A percentile compares a stretch with the other conserved stretches of the same genome.
Conservation (phyloP, 768 basidiomycete species). For the Calvatia gigantea region DNA sequence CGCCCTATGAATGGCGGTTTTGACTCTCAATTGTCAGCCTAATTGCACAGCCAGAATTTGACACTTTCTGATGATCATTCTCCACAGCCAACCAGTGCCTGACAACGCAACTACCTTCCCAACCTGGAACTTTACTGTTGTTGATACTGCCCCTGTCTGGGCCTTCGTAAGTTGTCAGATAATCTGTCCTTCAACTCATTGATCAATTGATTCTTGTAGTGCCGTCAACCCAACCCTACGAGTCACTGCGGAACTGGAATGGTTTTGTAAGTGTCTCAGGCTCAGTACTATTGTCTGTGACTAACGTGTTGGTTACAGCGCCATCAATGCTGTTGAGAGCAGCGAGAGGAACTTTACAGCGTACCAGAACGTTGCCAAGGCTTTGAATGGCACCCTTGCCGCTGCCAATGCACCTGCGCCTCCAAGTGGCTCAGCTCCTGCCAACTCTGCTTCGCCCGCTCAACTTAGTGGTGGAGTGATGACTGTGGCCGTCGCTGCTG, state of each 20-base stretch:
- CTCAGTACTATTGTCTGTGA: background rate
- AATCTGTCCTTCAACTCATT: background rate
- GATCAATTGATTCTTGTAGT: slow-evolving; percentile 23
- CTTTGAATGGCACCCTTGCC: slow-evolving; percentile 48
- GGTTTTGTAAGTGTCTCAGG: slow-evolving; percentile 40
- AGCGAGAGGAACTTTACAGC: slow-evolving; percentile 50
- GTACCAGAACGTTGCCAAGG: slow-evolving; percentile 52
- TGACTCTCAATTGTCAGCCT: slow-evolving; percentile 54
- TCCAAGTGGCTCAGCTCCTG: slow-evolving; percentile 5
- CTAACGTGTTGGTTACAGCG: slow-evolving; percentile 23
- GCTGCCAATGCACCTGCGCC: slow-evolving; percentile 28
- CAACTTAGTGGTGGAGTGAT: slow-evolving; percentile 30
- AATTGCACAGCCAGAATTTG: background rate
- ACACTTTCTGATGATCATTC: background rate
- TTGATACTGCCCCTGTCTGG: slow-evolving; percentile 57
- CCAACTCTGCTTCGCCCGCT: slow-evolving; percentile 30
- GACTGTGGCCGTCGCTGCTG: slow-evolving; percentile 24
- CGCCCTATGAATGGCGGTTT: slow-evolving; percentile 43
- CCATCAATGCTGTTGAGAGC: slow-evolving; percentile 54
- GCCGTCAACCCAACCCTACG: slow-evolving; percentile 34
- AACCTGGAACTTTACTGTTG: slow-evolving; percentile 54
- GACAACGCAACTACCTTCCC: slow-evolving; percentile 45
- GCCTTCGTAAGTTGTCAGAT: slow-evolving; percentile 37
- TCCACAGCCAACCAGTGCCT: slow-evolving; percentile 35
- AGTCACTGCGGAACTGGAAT: slow-evolving; percentile 52